These are phyloP conservation scores for Chlorencoelia australis DNA, from an alignment of 2,329 filamentous ascomycete genomes.

Conservation along the genomic window DNA sequence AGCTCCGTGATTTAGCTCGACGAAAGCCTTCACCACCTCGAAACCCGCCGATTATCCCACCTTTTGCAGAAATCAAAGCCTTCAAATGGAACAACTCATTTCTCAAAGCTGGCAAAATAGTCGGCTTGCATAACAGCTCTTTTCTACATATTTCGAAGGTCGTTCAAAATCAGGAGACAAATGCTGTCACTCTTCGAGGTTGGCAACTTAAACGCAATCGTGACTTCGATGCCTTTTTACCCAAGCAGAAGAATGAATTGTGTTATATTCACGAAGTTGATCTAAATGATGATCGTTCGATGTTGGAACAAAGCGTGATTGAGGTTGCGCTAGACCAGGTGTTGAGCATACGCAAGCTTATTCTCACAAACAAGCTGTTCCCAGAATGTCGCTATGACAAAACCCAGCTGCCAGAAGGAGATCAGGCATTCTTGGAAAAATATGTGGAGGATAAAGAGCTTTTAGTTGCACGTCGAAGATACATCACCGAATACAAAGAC, in stretches of 20 bases:
- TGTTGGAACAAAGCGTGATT: conserved; percentile 30
- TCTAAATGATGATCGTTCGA: conserved; percentile 24
- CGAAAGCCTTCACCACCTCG: conserved; percentile 5
- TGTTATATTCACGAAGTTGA: conserved; percentile 31
- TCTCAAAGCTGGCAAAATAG: conserved; percentile 19
- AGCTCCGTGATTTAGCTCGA: neutral
- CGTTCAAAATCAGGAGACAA: conserved; percentile 2
- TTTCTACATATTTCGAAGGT: conserved; percentile 32
- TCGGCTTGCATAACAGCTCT: conserved; percentile 15
- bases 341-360: conserved; percentile 32
- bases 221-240: conserved; percentile 26
- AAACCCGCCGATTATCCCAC: conserved; percentile 13
- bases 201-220: conserved; percentile 29
- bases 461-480: conserved; percentile 6
- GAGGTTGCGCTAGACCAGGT: conserved; percentile 34
- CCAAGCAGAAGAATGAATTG: conserved; percentile 35
- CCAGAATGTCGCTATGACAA: conserved; percentile 23
- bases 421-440: neutral
- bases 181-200: conserved; percentile 31
- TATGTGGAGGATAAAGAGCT: conserved; percentile 3
- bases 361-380: conserved; percentile 44
- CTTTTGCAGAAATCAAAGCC: conserved; percentile 29
- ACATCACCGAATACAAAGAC: conserved; percentile 1
- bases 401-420: conserved; percentile 11
- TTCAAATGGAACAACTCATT: neutral